Percentiles rank a stretch among this genome's conserved stretches.
phyloP scores from a whole-genome alignment of 441 rosid species.

The Populus trichocarpa region DNA sequence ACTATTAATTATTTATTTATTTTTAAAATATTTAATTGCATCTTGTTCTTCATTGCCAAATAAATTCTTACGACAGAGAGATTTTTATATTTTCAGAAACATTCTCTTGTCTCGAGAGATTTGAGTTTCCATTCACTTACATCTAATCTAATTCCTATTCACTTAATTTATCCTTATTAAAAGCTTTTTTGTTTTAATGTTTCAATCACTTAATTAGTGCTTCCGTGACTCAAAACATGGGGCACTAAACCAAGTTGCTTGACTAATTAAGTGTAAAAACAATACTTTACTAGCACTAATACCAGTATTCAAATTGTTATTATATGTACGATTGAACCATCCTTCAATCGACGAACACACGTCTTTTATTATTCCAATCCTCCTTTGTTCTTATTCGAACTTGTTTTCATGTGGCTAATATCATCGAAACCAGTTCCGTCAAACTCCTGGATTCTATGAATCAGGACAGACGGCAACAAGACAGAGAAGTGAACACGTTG shows the following conservation, averaged over 20 bases:
- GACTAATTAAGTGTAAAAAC: background rate
- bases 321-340: background rate
- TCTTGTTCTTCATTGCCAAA: background rate
- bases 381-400: background rate
- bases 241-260: conserved; percentile 27
- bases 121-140: background rate
- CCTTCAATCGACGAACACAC: background rate
- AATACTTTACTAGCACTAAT: background rate
- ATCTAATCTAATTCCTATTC: background rate
- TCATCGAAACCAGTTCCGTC: background rate
- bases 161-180: background rate
- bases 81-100: background rate
- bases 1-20: too few species aligned
- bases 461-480: conserved; percentile 17
- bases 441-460: conserved; percentile 10
- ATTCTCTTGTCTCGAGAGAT: background rate
- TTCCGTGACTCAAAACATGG: conserved; percentile 32
- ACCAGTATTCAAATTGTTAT: background rate
- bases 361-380: background rate
- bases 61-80: background rate
- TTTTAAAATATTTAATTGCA: background rate
- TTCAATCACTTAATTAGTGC: background rate
- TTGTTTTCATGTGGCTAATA: background rate
- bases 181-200: too few species aligned
- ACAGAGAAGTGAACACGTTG: background rate